Evolutionary conservation across 1,284 basidiomycete genomes (phyloP), one percentile per base, ranked within the genome.

Genomic region (Boletellus deceptivus): DNA sequence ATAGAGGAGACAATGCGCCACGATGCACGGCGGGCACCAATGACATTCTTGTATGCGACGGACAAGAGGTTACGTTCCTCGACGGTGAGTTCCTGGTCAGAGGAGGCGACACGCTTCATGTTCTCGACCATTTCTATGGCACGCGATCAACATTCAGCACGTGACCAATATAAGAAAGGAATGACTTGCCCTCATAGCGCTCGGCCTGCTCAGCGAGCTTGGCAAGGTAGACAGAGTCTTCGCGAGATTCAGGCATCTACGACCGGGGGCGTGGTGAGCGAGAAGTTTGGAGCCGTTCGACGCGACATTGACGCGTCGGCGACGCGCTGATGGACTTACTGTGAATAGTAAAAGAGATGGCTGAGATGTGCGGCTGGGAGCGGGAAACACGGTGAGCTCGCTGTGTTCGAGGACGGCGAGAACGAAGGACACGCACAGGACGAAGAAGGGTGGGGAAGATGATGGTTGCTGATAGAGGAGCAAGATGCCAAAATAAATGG

Each of bases 41-140:
- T 98, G 60, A 99, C 95, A 77, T 99, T 99, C 92, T 99, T 99
- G 86, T 99, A 99, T 27, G 96, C 96, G 60, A 99, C 96, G 25
- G 95, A 98, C 54, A 99, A 86, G 53, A 99, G 86, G 75, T 98
- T 99, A 60, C 97, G 94, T 79, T 99, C 96, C 79, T 99, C 96
- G 49, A 99, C 96, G 60, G 96, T 98, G 70, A 99, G 90, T 72
- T 99, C 94, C 75, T 95, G 91, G 80, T 95, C 92, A 54, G 92
- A 93, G 29, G 93, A 96, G 56, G 94, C 94, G 62, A 98, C 93
- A 58, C 86, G 85, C 86, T 97, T 97, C 94, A 98, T 98, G 83
- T 96, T 96, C 78, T 94, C 91, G 63, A 98, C 94, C 94, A 97
- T 97, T 75, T 97, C 92, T 94, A 73, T 34, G 50, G 54, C 57